phyloP scores from a whole-genome alignment of 106 monocot species.

The Acorus calamus region DNA sequence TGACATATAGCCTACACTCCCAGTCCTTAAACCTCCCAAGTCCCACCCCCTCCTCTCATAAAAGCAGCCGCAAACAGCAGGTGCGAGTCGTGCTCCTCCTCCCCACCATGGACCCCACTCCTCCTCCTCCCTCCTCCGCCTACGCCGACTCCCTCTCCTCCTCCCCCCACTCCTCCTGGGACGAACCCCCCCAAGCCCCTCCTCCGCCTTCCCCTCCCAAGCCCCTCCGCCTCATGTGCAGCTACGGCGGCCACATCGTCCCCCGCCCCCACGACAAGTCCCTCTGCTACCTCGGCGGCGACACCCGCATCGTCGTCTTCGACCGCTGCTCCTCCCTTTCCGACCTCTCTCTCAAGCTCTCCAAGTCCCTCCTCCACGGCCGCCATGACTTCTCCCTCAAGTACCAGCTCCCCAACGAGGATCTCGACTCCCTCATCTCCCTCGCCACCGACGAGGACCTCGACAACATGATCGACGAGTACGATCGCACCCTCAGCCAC shows the following conservation, averaged over 20 bases:
- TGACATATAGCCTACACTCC: no score
- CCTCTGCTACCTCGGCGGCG: constrained; percentile 95
- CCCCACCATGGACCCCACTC: no score
- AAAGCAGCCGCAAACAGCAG: no score
- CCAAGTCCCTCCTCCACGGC: constrained; percentile 47
- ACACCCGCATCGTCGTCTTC: constrained; percentile 77
- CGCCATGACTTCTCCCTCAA: constrained; percentile 53
- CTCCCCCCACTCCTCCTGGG: constrained; percentile 81
- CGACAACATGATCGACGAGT: constrained; percentile 97
- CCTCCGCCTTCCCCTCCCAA: constrained; percentile 21
- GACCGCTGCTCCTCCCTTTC: constrained; percentile 67
- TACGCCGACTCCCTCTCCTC: constrained; percentile 83
- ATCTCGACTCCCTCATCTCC: constrained; percentile 93
- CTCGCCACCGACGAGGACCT: constrained; percentile 92
- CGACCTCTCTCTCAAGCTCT: constrained; percentile 53
- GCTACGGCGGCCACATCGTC: constrained; percentile 89
- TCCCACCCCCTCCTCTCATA: no score
- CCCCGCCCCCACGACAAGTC: constrained; percentile 86
- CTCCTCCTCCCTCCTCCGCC: no score
- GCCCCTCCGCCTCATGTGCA: constrained; percentile 82
- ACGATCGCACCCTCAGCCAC: constrained; percentile 47
- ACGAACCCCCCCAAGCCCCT: constrained; percentile 34
- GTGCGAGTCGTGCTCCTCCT: no score
- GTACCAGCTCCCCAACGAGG: constrained; percentile 96
- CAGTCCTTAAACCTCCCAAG: no score